Evolutionary conservation across 2,329 filamentous ascomycete genomes (phyloP).

Genomic region (Venturia aucupariae): DNA sequence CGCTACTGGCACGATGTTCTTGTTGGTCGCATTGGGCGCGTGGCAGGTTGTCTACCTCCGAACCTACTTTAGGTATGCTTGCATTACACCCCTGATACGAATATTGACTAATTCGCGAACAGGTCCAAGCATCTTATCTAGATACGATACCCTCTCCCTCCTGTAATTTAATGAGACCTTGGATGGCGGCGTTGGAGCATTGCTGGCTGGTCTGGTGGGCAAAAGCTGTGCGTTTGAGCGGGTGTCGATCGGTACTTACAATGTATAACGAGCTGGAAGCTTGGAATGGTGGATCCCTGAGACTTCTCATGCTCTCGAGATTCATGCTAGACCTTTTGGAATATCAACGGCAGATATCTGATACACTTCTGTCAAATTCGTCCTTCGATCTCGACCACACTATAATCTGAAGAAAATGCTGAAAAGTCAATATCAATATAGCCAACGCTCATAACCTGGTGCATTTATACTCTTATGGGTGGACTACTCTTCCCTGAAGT

Average conservation of each 20-base stretch:
- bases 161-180: conserved; percentile 7
- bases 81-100: not conserved
- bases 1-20: conserved; percentile 83
- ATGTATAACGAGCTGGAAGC: not conserved
- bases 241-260: conserved; percentile 5
- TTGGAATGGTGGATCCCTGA: not conserved
- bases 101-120: not conserved
- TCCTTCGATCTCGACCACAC: too few relatives aligned
- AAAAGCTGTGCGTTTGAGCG: conserved; percentile 7
- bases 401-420: too few relatives aligned
- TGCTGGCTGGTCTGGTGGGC: conserved; percentile 6
- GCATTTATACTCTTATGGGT: too few relatives aligned
- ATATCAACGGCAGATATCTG: not conserved
- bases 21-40: conserved; percentile 77
- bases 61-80: conserved; percentile 77
- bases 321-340: not conserved
- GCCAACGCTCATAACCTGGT: too few relatives aligned
- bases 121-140: conserved; percentile 45
- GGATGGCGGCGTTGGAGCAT: not conserved
- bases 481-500: too few relatives aligned
- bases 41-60: conserved; percentile 98
- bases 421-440: too few relatives aligned
- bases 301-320: not conserved
- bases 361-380: too few relatives aligned
- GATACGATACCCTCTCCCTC: not conserved